Evolutionary conservation across 1,284 basidiomycete genomes (phyloP).

Genomic region (Waitea zeae): DNA sequence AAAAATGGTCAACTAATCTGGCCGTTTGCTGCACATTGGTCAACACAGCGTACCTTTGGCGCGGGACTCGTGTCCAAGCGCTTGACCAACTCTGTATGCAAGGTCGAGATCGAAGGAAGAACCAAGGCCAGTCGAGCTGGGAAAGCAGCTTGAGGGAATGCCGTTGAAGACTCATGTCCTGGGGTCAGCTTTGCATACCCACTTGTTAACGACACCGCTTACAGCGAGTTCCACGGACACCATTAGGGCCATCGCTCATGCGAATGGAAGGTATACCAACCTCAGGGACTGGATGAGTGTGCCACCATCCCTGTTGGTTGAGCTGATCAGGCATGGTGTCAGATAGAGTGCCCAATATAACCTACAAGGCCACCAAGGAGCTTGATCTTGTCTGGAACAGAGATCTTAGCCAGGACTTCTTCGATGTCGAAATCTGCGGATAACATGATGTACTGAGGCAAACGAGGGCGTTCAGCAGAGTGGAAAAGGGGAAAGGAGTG

Average conservation of each 20-base stretch:
- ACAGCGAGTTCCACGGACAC: conserved; percentile 23
- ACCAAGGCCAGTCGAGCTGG: conserved; percentile 51
- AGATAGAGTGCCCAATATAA: conserved; percentile 4
- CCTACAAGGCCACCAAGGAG: conserved; percentile 22
- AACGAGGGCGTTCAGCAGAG: background rate
- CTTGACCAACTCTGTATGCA: no score
- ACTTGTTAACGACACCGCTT: background rate
- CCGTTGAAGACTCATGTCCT: conserved; percentile 16
- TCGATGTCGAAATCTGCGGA: conserved; percentile 16
- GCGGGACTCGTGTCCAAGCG: no score
- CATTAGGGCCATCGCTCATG: conserved; percentile 57
- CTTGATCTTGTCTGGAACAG: conserved; percentile 23
- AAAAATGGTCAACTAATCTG: conserved; percentile 37
- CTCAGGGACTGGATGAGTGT: conserved; percentile 45
- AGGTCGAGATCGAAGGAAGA: conserved; percentile 45
- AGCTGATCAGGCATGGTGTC: background rate
- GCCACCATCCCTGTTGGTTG: conserved; percentile 42
- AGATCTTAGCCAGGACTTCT: conserved; percentile 18
- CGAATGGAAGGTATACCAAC: conserved; percentile 58
- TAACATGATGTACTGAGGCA: background rate
- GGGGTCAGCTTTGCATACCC: conserved; percentile 1
- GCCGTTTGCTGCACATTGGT: no score
- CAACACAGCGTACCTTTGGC: no score
- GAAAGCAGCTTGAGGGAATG: conserved; percentile 44
- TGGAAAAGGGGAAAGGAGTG: background rate